Base-by-base conservation (phyloP, 805 yeast species). In the Teunomyces cretensis region DNA sequence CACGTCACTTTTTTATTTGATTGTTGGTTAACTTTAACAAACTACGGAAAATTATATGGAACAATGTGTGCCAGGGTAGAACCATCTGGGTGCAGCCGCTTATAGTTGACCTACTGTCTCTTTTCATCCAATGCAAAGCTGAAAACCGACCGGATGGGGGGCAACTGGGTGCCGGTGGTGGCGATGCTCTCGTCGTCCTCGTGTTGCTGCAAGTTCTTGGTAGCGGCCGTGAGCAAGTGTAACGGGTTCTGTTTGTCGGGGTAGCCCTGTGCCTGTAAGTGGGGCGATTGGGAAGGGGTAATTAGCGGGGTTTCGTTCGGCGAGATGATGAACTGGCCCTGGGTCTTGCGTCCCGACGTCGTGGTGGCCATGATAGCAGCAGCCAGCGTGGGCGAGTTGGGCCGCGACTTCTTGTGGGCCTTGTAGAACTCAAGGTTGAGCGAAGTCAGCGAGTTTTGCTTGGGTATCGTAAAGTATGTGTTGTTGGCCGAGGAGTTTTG, bases 201-300 rank as follows among this genome's bases (percentile, higher is more conserved):
- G 41, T 59, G 60, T 38, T 52, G 48, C 49, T 60, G 61, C 39
- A 67, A 53, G 48, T 58, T 62, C 46, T 57, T 53, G 36, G 57
- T 37, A 14, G 60, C 62, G 2, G 55, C 57, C 24, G 52, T 52
- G 19, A 61, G 49, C 44, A 64, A 51, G 33, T 54, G 56, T 15
- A 57, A 44, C 26, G 64, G 30, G 15, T 33, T 17, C 33, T 33
- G 37, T 33, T 30, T 28, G 27, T n/a, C n/a, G 33, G 48, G 30
- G 37, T 31, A 22, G 45, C 41, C 37, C 45, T 57, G 60, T 2
- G 74, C 65, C 33, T 55, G 60, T 36, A 76, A 52, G 38, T 63
- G 74, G n/a, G 81, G 81, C 39, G 77, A 69, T 44, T 76, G 80
- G 24, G 68, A 53, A 11, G 79, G 79, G 0, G 80, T 76, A 46